Evolutionary conservation across 176 grass and related monocot species (phyloP), one percentile per base, ranked within the genome.

Genomic region (Dendrocalamus sinicus): DNA sequence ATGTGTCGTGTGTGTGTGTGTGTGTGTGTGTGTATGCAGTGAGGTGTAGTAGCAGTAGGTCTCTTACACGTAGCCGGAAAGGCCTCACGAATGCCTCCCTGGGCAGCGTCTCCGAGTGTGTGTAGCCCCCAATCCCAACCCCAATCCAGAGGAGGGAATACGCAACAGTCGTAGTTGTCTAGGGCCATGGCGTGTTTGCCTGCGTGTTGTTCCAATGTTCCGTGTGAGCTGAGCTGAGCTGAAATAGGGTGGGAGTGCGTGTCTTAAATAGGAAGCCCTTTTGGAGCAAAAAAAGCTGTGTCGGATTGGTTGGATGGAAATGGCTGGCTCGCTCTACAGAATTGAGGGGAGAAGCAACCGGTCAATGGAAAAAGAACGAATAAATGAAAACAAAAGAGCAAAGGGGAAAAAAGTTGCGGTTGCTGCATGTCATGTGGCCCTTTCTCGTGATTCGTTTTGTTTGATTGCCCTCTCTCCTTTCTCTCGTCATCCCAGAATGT

Each of bases 401-500:
- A 79, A 91, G 70, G 48, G 8, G 2, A 86, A 87, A 86, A 87
- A 93, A 83, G 79, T 39, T 82, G 75, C 37, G n/a, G 53, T 63
- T 87, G 70, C 55, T 55, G 39, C 72, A 77, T 82, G 35, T 41
- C 6, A 37, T 50, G 10, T 1, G 9, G 17, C 20, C 61, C 39
- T 93, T 86, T 85, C 89, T 93, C 82, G 91, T 93, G 85, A 90
- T 93, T 90, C 91, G 88, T 84, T 85, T 61, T 75, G 85, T 82
- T 89, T 79, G 79, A 77, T 81, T 46, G 47, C 76, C 5, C 60
- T 85, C 52, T 17, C 4, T 45, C 11, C 73, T 72, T 76, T 84
- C 66, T 9, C 67, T 85, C 63, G 4, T 17, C 79, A 26, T 88
- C 55, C 54, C 65, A 53, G 41, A 58, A 53, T 63, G 82, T 76